phyloP scores from a whole-genome alignment of 2,329 filamentous ascomycete genomes.

The Zymoseptoria crescenta region DNA sequence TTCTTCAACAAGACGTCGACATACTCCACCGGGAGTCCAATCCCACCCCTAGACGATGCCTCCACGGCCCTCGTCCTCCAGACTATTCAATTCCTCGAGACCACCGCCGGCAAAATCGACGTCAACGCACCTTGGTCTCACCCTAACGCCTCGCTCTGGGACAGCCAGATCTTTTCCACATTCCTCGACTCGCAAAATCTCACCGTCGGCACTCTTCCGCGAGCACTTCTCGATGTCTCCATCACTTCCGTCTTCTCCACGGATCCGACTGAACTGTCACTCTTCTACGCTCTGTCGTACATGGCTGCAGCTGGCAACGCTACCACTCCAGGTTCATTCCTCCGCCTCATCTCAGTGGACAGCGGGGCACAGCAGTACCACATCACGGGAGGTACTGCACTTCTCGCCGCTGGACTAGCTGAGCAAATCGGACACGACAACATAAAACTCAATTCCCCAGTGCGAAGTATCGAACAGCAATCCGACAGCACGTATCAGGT shows the following conservation, averaged over 20 bases:
- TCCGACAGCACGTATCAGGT: slow-evolving; percentile 1
- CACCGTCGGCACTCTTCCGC: neutral
- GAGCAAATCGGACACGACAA: slow-evolving; percentile 7
- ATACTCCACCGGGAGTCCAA: slow-evolving; percentile 2
- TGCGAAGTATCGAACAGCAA: slow-evolving; percentile 2
- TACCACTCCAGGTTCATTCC: slow-evolving; percentile 7
- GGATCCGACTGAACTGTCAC: slow-evolving; percentile 6
- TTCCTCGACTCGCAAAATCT: neutral
- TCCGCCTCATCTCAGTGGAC: slow-evolving; percentile 6
- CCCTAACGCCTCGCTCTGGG: slow-evolving; percentile 7
- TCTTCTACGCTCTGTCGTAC: slow-evolving; percentile 13
- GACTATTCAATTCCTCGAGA: slow-evolving; percentile 1
- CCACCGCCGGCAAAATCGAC: slow-evolving; percentile 2
- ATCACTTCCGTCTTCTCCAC: slow-evolving; percentile 7
- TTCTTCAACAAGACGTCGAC: neutral
- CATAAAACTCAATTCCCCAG: slow-evolving; percentile 1
- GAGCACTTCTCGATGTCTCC: neutral
- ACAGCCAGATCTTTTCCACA: slow-evolving; percentile 3
- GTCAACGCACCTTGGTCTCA: slow-evolving; percentile 4
- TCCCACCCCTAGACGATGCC: neutral
- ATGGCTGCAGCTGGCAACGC: slow-evolving; percentile 13
- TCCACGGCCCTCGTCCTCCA: neutral
- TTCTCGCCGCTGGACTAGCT: slow-evolving; percentile 9
- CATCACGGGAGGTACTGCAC: slow-evolving; percentile 8
- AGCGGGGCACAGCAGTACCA: slow-evolving; percentile 8